Evolutionary conservation across 441 rosid genomes (phyloP).

Genomic region (Sinapis alba): DNA sequence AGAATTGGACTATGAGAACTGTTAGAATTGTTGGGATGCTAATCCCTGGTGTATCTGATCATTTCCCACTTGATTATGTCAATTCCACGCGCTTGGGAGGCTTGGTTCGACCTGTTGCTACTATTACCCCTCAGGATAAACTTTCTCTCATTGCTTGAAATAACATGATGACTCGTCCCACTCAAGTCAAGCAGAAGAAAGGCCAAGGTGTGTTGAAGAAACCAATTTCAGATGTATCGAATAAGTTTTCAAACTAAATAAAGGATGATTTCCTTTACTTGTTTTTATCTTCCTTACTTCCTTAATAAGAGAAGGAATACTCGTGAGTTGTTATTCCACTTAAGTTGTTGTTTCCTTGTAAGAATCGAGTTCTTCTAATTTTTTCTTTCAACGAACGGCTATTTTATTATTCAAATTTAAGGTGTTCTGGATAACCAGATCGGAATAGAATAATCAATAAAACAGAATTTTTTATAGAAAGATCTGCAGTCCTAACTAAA

Average conservation of each 20-base stretch:
- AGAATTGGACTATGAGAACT: slow-evolving; percentile 39
- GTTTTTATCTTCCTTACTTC: not conserved
- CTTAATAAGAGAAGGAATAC: not conserved
- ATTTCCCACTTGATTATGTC: slow-evolving; percentile 51
- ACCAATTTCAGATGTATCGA: not conserved
- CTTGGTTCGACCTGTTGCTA: slow-evolving; percentile 24
- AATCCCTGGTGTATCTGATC: slow-evolving; percentile 52
- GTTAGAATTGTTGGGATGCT: slow-evolving; percentile 43
- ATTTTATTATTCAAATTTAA: too few species aligned
- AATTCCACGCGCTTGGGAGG: slow-evolving; percentile 50
- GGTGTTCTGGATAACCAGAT: too few species aligned
- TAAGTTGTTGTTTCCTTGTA: not conserved
- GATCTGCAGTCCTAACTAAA: too few species aligned
- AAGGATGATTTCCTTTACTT: slow-evolving; percentile 5
- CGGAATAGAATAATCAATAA: too few species aligned
- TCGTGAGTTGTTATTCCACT: not conserved
- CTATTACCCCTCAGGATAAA: slow-evolving; percentile 27
- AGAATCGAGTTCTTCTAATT: not conserved
- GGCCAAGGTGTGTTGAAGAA: not conserved
- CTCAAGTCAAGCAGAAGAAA: not conserved
- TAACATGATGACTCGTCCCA: not conserved
- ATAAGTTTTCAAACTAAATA: not conserved
- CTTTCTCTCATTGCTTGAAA: slow-evolving; percentile 30
- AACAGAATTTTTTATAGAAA: too few species aligned
- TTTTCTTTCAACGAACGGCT: too few species aligned